A percentile compares a stretch with the other conserved stretches of the same genome.
These are phyloP conservation scores for Ophiostoma ulmi DNA, from an alignment of 2,329 filamentous ascomycete genomes.

Conservation along the genomic window DNA sequence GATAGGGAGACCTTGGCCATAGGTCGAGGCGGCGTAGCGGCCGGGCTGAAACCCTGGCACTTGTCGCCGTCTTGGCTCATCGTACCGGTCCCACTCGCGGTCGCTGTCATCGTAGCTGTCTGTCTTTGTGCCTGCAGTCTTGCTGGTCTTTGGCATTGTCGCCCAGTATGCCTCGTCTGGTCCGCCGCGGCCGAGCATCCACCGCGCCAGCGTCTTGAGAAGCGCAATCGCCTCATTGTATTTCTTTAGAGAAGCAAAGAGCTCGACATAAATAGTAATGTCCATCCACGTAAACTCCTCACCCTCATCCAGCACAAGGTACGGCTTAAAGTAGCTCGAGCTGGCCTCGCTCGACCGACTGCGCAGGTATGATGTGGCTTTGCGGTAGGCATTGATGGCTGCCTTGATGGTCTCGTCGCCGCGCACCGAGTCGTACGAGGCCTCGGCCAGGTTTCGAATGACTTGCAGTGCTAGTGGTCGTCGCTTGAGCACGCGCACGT, in stretches of 20 bases:
- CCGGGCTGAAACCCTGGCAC: constrained; percentile 57
- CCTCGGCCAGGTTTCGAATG: constrained; percentile 53
- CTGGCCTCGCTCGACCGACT: constrained; percentile 31
- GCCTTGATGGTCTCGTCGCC: constrained; percentile 37
- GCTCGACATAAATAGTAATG: constrained; percentile 76
- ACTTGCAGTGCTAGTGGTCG: constrained; percentile 51
- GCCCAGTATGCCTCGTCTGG: constrained; percentile 70
- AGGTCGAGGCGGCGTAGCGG: constrained; percentile 51
- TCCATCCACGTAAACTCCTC: constrained; percentile 66
- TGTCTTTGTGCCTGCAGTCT: constrained; percentile 35
- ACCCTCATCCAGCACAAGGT: constrained; percentile 33
- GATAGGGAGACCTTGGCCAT: constrained; percentile 69
- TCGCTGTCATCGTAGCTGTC: constrained; percentile 62
- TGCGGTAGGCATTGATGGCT: constrained; percentile 47
- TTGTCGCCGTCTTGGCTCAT: constrained; percentile 56
- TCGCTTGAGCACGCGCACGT: constrained; percentile 49
- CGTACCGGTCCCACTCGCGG: constrained; percentile 78
- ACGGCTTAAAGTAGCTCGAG: constrained; percentile 20
- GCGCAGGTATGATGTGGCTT: constrained; percentile 40
- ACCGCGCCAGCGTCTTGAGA: constrained; percentile 69
- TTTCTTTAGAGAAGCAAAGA: constrained; percentile 61
- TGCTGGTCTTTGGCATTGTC: constrained; percentile 48
- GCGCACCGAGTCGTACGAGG: constrained; percentile 49
- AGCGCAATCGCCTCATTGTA: constrained; percentile 62
- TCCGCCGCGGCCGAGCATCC: constrained; percentile 65